Conservation (phyloP, 352 stramenopile genomes). For the Pilasporangium apinafurcum region DNA sequence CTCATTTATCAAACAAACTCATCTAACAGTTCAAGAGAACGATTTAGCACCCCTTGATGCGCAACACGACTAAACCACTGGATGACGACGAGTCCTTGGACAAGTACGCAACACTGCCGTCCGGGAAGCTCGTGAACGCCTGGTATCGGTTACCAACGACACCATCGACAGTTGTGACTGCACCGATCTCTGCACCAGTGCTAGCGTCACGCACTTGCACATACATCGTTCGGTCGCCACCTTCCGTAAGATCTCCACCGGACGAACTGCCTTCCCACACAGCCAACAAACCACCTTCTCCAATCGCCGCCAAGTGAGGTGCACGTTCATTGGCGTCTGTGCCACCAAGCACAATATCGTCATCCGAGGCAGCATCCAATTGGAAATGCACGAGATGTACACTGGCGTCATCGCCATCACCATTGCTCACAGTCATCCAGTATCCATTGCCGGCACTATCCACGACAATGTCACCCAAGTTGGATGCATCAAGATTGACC, state of each 20-base stretch:
- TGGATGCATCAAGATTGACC: conserved; percentile 33
- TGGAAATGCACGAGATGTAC: conserved; percentile 56
- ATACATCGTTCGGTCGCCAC: conserved; percentile 30
- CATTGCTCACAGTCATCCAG: conserved; percentile 59
- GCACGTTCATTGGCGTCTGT: conserved; percentile 41
- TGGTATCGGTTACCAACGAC: conserved; percentile 61
- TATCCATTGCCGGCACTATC: conserved; percentile 33
- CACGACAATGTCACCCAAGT: conserved; percentile 48
- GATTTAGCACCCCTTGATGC: conserved; percentile 33
- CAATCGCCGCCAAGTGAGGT: conserved; percentile 34
- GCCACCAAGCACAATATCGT: conserved; percentile 51
- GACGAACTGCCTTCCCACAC: conserved; percentile 39
- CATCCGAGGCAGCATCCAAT: conserved; percentile 26
- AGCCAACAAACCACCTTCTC: conserved; percentile 28
- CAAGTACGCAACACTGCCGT: conserved; percentile 47
- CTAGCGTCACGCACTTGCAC: conserved; percentile 39
- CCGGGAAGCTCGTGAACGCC: conserved; percentile 39
- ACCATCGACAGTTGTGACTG: conserved; percentile 30
- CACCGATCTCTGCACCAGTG: conserved; percentile 31
- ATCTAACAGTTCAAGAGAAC: no score
- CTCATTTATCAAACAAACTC: no score
- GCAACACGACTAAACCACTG: conserved; percentile 42
- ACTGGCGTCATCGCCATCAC: conserved; percentile 33
- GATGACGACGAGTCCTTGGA: conserved; percentile 28
- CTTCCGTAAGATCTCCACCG: conserved; percentile 23